Conservation (phyloP, 805 yeast genomes). For the Wickerhamiella slavikovae region DNA sequence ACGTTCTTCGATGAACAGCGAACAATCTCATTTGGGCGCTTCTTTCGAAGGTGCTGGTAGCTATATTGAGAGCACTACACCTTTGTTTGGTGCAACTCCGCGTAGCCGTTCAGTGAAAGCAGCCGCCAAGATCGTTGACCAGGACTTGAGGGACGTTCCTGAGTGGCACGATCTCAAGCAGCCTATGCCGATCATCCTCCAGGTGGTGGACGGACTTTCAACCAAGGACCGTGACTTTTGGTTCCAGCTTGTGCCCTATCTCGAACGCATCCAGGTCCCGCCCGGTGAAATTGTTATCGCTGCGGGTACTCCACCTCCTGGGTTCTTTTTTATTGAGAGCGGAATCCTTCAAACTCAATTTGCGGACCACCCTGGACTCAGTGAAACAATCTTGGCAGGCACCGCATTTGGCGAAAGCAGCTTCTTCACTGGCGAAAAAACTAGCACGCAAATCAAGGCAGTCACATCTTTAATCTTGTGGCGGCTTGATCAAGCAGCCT, state of each 20-base stretch:
- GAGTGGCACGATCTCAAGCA: conserved; percentile 22
- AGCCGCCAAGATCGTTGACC: conserved; percentile 15
- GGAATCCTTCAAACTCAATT: conserved; percentile 3
- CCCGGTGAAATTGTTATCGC: conserved; percentile 27
- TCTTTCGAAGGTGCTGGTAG: not conserved
- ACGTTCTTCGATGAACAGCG: not conserved
- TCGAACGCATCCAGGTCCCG: conserved; percentile 29
- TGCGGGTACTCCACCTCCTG: conserved; percentile 22
- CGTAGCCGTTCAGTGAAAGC: conserved; percentile 14
- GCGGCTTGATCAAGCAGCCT: conserved; percentile 31
- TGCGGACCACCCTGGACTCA: conserved; percentile 22
- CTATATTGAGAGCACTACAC: too few species aligned
- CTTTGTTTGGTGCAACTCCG: conserved; percentile 13
- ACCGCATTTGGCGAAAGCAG: conserved; percentile 54
- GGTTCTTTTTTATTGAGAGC: conserved; percentile 35
- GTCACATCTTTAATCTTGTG: conserved; percentile 49
- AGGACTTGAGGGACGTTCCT: conserved; percentile 13
- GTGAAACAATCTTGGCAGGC: conserved; percentile 40
- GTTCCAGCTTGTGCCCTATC: conserved; percentile 37
- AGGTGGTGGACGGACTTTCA: conserved; percentile 42
- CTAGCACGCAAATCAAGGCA: conserved; percentile 30
- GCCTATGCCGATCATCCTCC: conserved; percentile 45
- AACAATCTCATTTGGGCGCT: not conserved
- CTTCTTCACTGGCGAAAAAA: conserved; percentile 19
- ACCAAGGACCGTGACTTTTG: conserved; percentile 34